Percentiles rank a stretch among this genome's conserved stretches.
phyloP scores from a whole-genome alignment of 805 yeast genomes.

The Candida parachauliodes region DNA sequence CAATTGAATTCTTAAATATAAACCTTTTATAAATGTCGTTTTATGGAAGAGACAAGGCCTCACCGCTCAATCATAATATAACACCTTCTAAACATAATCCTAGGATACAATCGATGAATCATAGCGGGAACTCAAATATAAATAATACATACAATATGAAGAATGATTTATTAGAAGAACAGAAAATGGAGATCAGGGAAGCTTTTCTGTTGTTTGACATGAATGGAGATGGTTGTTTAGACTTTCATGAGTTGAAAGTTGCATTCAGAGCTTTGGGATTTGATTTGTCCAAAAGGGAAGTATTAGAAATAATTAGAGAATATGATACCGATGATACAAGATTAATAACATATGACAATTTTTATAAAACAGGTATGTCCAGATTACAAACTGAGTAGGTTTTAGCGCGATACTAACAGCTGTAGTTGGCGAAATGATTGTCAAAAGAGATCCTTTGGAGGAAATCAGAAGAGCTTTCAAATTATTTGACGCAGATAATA shows the following conservation, averaged over 20 bases:
- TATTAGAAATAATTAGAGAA: slow-evolving; percentile 71
- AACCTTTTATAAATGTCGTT: neutral
- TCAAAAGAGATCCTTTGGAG: slow-evolving; percentile 86
- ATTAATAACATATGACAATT: slow-evolving; percentile 75
- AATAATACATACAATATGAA: slow-evolving; percentile 27
- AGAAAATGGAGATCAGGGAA: slow-evolving; percentile 85
- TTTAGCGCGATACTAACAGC: slow-evolving; percentile 26
- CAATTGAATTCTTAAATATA: neutral
- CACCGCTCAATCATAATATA: slow-evolving; percentile 1
- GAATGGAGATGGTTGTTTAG: slow-evolving; percentile 86
- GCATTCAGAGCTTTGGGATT: slow-evolving; percentile 94
- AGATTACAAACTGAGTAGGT: too few species aligned
- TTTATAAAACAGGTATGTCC: slow-evolving; percentile 63
- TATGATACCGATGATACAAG: slow-evolving; percentile 75
- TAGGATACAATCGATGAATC: neutral
- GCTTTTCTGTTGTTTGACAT: slow-evolving; percentile 90
- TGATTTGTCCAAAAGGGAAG: slow-evolving; percentile 71
- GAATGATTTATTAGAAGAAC: slow-evolving; percentile 75
- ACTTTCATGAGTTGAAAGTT: slow-evolving; percentile 89
- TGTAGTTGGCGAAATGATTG: slow-evolving; percentile 72
- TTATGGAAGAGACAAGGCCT: slow-evolving; percentile 1
- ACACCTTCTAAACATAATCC: neutral
- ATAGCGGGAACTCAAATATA: neutral
- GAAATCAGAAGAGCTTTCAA: slow-evolving; percentile 88
- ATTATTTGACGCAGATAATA: slow-evolving; percentile 81